Percentiles rank a stretch among this genome's conserved stretches.
Evolutionary conservation across 768 basidiomycete genomes (phyloP).

Genomic region (Agrocybe chaxingu): DNA sequence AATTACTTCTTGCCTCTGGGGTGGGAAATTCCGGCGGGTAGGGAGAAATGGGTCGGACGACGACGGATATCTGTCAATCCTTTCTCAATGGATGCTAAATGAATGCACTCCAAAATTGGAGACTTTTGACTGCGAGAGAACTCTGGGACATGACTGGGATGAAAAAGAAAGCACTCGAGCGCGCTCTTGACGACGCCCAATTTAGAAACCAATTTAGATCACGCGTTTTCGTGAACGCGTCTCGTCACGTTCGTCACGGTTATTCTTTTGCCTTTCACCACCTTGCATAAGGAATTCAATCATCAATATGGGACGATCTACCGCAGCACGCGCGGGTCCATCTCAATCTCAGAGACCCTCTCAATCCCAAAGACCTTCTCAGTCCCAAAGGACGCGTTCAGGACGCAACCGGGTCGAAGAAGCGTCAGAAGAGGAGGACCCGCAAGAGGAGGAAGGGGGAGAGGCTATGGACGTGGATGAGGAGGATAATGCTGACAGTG

Average conservation of each 20-base stretch:
- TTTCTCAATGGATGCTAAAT: too few species aligned
- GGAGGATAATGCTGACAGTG: conserved; percentile 26
- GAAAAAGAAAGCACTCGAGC: too few species aligned
- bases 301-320: conserved; percentile 29
- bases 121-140: too few species aligned
- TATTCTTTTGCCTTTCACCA: conserved; percentile 2
- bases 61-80: too few species aligned
- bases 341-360: conserved; percentile 37
- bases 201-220: conserved; percentile 1
- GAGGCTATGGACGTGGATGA: conserved; percentile 30
- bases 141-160: too few species aligned
- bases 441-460: conserved; percentile 33
- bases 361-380: conserved; percentile 37
- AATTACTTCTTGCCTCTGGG: too few species aligned
- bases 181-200: too few species aligned
- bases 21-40: too few species aligned
- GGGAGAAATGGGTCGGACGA: too few species aligned
- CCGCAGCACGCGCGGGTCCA: conserved; percentile 32
- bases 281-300: background rate
- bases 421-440: conserved; percentile 34
- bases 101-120: too few species aligned
- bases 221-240: conserved; percentile 6
- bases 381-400: conserved; percentile 31
- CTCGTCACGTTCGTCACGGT: conserved; percentile 14
- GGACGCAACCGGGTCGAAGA: conserved; percentile 24